Evolutionary conservation across 2,329 filamentous ascomycete species (phyloP), one percentile per base, ranked within the genome.

Genomic region (Pestalotiopsis sp.): DNA sequence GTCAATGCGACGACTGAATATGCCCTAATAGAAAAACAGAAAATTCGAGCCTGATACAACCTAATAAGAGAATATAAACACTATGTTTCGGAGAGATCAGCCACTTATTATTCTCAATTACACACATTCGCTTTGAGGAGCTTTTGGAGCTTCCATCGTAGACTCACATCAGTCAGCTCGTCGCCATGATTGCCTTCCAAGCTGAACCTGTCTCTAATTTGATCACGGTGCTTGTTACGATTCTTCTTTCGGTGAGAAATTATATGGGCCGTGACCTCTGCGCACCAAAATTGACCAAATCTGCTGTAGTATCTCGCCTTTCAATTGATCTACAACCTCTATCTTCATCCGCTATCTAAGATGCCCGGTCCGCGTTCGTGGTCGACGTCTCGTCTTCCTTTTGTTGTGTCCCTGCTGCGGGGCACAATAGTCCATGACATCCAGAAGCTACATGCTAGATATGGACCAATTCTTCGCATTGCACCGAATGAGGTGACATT

Each of bases 401-500:
- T 83, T 67, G 71, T 83, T 31, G 39, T 73, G 25, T 83, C 81
- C 1, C 80, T 79, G 4, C 76, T 77, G 1, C 76, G 76, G 0
- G 79, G 80, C n/a, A 76, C 73, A 59, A 83, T 82, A 2, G 80
- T 85, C 64, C 76, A 79, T 60, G 76, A 84, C 6, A 81, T 84
- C 72, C 78, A 84, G 63, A 80, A 75, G 2, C 77, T 86, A 3
- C 84, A 86, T 75, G 71, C 74, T 27, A 80, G 78, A 70, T 85
- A 85, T 72, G 84, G 84, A 2, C 82, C 82, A 17, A 73, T 87
- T 6, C 83, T 87, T 64, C 82, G 85, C 20, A 82, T 86, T 52
- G 82, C 80, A 1, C 84, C 84, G 6, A 78, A 84, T 71, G 84
- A 86, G 74, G 79, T 86, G 4, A 84, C 84, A 0, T 74, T 86